These are phyloP conservation scores for Phytophthora hybrid DNA, from an alignment of 352 stramenopile species.

Conservation along the genomic window DNA sequence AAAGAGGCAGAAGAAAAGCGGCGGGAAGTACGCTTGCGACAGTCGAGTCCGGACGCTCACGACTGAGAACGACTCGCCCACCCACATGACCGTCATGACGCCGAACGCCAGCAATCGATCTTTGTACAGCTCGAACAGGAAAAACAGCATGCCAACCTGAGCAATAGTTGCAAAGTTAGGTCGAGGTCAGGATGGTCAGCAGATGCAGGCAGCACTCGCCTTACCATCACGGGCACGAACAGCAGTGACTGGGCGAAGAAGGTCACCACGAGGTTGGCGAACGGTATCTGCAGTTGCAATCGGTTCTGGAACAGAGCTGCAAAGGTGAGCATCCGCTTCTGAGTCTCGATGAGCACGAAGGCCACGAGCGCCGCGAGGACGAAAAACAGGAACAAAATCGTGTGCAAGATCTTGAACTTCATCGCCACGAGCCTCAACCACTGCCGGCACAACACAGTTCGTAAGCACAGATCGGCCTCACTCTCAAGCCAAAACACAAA, in stretches of 20 bases:
- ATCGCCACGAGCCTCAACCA: constrained; percentile 55
- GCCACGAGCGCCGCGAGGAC: constrained; percentile 92
- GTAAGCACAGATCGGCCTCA: constrained; percentile 3
- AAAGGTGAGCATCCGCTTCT: constrained; percentile 94
- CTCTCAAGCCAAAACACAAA: neutral
- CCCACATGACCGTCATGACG: constrained; percentile 89
- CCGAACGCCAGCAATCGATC: constrained; percentile 93
- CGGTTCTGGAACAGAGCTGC: constrained; percentile 91
- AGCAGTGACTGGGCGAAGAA: constrained; percentile 94
- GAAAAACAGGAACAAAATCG: constrained; percentile 95
- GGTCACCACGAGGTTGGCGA: constrained; percentile 81
- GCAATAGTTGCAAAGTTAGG: neutral
- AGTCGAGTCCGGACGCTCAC: constrained; percentile 82
- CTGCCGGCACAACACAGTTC: constrained; percentile 12
- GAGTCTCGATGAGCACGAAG: constrained; percentile 94
- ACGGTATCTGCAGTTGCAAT: constrained; percentile 72
- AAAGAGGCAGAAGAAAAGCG: constrained; percentile 95
- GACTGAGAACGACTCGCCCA: constrained; percentile 92
- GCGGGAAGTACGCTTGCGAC: constrained; percentile 86
- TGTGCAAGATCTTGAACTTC: constrained; percentile 92
- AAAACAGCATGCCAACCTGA: constrained; percentile 95
- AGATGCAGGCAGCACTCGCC: neutral
- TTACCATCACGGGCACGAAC: constrained; percentile 94
- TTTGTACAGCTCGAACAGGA: constrained; percentile 96
- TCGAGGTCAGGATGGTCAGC: neutral